Conservation (phyloP, 2,329 filamentous ascomycete genomes). For the Teratosphaeria zuluensis region DNA sequence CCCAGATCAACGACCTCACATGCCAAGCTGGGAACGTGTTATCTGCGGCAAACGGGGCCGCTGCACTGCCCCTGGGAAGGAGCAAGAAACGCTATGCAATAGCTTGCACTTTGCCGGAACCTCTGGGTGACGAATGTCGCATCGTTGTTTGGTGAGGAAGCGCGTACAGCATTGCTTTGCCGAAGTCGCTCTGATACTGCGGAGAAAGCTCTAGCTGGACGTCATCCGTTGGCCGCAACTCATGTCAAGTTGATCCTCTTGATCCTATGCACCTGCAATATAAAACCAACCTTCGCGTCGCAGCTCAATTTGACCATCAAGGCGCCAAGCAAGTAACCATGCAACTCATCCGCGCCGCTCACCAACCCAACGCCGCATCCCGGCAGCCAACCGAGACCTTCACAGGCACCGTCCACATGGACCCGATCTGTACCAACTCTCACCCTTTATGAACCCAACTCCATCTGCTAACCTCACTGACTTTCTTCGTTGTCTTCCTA, state of each 20-base stretch:
- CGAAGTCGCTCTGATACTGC: neutral
- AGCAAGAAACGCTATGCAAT: too few species aligned
- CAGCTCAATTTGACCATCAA: neutral
- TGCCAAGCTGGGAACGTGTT: too few species aligned
- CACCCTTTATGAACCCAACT: neutral
- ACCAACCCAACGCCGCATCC: conserved; percentile 17
- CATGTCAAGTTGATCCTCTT: neutral
- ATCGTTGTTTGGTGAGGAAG: neutral
- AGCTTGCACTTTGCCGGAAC: too few species aligned
- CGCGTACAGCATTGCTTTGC: neutral
- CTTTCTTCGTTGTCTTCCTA: conserved; percentile 8
- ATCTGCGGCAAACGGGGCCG: too few species aligned
- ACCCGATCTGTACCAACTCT: conserved; percentile 12
- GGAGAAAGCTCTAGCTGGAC: neutral
- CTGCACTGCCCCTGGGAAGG: too few species aligned
- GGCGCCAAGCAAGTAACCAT: conserved; percentile 7
- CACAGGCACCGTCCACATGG: conserved; percentile 21
- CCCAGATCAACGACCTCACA: too few species aligned
- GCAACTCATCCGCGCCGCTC: conserved; percentile 20
- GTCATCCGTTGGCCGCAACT: neutral
- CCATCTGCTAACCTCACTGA: conserved; percentile 1
- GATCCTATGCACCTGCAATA: neutral
- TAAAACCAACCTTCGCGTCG: neutral
- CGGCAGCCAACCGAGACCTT: conserved; percentile 21
- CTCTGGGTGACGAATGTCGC: too few species aligned